Evolutionary conservation across 495 filamentous ascomycete species (phyloP), one percentile per base, ranked within the genome.

Genomic region (Penicillium roqueforti): DNA sequence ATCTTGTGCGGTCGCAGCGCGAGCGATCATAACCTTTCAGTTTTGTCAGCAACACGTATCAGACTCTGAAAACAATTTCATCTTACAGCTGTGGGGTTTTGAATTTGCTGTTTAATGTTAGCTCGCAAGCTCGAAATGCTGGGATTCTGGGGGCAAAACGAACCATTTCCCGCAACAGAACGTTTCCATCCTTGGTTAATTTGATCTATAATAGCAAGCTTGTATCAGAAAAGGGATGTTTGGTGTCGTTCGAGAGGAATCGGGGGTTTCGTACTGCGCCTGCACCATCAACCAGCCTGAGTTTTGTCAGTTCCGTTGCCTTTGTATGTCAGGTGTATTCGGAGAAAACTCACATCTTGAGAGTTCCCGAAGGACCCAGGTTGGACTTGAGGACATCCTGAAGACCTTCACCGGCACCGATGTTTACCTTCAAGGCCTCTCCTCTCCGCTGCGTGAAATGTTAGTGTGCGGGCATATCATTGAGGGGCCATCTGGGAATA

Each of bases 361-460:
- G 83, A 3, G 93, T 98, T 26, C 93, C 93, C 49, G 87, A 81
- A 39, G 93, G 93, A 63, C 93, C 93, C 54, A 98, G 68, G 71
- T 98, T 98, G 14, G 91, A 96, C 72, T 95, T 93, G 62, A 98
- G 78, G 47, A 98, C 95, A 88, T 96, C 87, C 68, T 92, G 89
- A 42, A 95, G 78, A 69, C 89, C 93, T 76, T 96, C 92, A 61
- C 93, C 93, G 53, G 93, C 93, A 58, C 81, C 88, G 74, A 98
- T 97, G 77, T 98, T 98, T 68, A 97, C 91, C 74, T 80, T 83
- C 56, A 98, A 78, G 74, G 93, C 93, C 81, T 98, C 93, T 68
- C 87, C 92, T 77, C 93, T 82, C 80, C 93, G 83, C 91, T 96
- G 72, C 36, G 56, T 59, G 59, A 44, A 61, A 56, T 74, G 71